These are phyloP conservation scores for Cladophialophora psammophila DNA, from an alignment of 2,329 filamentous ascomycete species.

Conservation along the genomic window DNA sequence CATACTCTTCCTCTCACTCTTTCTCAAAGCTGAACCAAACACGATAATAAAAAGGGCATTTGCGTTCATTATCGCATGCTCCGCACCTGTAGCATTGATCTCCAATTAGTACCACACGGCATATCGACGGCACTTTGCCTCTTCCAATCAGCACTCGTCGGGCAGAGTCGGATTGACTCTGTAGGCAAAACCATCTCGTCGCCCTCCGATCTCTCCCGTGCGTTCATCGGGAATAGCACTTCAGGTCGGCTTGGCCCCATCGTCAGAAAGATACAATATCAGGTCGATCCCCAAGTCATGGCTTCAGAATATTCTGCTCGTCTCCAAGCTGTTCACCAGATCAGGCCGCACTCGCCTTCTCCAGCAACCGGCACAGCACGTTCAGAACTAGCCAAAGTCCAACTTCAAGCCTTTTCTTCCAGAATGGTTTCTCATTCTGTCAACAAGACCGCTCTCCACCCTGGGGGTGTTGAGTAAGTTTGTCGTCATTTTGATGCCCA, in stretches of 20 bases:
- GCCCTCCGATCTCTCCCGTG: conserved; percentile 35
- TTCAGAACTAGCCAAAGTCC: conserved; percentile 38
- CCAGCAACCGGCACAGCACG: conserved; percentile 38
- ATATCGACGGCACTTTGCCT: conserved; percentile 27
- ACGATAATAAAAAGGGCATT: conserved; percentile 32
- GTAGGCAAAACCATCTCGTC: conserved; percentile 23
- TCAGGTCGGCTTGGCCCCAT: conserved; percentile 33
- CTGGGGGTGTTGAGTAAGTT: conserved; percentile 85
- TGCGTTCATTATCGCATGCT: conserved; percentile 34
- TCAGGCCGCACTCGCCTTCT: conserved; percentile 39
- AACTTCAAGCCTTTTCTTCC: conserved; percentile 35
- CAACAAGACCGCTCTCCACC: conserved; percentile 93
- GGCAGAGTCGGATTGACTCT: conserved; percentile 32
- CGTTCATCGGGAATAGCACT: conserved; percentile 33
- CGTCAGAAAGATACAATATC: conserved; percentile 35
- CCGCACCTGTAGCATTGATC: conserved; percentile 31
- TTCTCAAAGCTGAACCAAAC: conserved; percentile 1
- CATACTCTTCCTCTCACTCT: conserved; percentile 7
- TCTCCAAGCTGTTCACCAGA: conserved; percentile 35
- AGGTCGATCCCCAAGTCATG: conserved; percentile 29
- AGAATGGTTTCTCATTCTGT: conserved; percentile 65
- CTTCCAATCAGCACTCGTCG: conserved; percentile 34
- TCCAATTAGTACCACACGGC: conserved; percentile 33
- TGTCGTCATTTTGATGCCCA: conserved; percentile 9
- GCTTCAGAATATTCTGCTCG: conserved; percentile 37